Evolutionary conservation across 495 filamentous ascomycete genomes (phyloP), one percentile per base, ranked within the genome.

Genomic region (Podospora didyma): DNA sequence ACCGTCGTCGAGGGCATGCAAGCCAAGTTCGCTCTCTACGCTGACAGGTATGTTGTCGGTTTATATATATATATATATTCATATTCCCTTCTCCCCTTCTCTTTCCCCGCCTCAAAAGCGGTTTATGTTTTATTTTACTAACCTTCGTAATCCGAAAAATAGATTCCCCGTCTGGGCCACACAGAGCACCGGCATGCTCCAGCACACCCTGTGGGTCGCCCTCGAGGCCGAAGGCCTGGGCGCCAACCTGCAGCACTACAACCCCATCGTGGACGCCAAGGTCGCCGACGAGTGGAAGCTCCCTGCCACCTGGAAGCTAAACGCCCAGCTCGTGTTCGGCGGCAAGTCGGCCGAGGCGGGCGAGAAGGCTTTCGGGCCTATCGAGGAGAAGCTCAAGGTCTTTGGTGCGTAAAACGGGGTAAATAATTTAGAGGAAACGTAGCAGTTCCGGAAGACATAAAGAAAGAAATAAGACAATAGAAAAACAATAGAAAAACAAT

Each of bases 201-300:
- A 89, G 71, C 83, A 75, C 72, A 72, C 76, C 20, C 52, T 85
- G 46, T 91, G 87, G 87, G 83, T 80, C 0, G 79, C 82, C 0
- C 75, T 91, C 37, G 82, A 86, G 70, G 74, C 78, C 56, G 86
- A 89, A 72, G 87, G 88, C 34, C 73, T 89, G 34, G 88, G 86
- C 45, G 81, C 79, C 66, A 89, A 84, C 73, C 76, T 91, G 4
- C 88, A 91, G 75, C 87, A 89, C 69, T 89, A 89, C 75, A 87
- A 86, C 77, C 79, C 86, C 1, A 63, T 88, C 48, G 69, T 89
- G 51, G 84, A 87, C 70, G 73, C 64, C 44, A 79, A 79, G 70
- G 81, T 84, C 12, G 63, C 69, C 26, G 68, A 73, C 54, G 62
- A 77, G 51, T 89, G 86, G 86, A 76, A 75, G 16, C 60, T 89